Percentiles rank a stretch among this genome's conserved stretches.
Conservation (phyloP, 345 rosid genomes). For the Nephelium lappaceum region DNA sequence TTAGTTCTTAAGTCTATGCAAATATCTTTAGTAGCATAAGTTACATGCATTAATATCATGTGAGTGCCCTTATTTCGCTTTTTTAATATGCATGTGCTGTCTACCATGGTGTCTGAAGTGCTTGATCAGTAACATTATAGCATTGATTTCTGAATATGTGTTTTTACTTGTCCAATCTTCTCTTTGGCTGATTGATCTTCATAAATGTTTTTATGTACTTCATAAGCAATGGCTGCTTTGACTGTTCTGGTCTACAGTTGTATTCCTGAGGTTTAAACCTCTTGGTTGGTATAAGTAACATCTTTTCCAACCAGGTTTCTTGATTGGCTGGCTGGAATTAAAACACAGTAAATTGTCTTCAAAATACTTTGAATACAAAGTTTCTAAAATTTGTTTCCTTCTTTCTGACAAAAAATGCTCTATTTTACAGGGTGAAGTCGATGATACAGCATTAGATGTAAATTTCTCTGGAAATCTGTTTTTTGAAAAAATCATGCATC, state of each 20-base stretch:
- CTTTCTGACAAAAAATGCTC: constrained; percentile 30
- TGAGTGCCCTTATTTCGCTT: neutral
- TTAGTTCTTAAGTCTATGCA: neutral
- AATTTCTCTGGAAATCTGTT: constrained; percentile 88
- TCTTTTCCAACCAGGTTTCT: constrained; percentile 19
- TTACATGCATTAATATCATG: neutral
- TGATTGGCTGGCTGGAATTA: constrained; percentile 15
- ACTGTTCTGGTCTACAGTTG: constrained; percentile 16
- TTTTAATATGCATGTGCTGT: neutral
- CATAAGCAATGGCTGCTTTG: neutral
- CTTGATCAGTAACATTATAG: constrained; percentile 5
- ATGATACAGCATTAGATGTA: constrained; percentile 85
- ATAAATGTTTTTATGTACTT: neutral
- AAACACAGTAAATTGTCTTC: constrained; percentile 15
- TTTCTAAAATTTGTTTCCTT: neutral
- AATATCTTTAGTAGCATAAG: neutral
- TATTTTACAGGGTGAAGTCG: constrained; percentile 82
- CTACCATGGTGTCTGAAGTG: constrained; percentile 4
- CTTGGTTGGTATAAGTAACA: constrained; percentile 5
- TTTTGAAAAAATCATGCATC: constrained; percentile 73
- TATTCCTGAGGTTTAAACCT: neutral
- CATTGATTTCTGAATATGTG: neutral
- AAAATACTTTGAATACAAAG: constrained; percentile 1
- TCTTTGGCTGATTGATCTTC: constrained; percentile 9
- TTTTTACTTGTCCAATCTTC: neutral